A percentile compares a stretch with the other conserved stretches of the same genome.
phyloP scores from a whole-genome alignment of 2,329 filamentous ascomycete genomes.

The Sporothrix schenckii region DNA sequence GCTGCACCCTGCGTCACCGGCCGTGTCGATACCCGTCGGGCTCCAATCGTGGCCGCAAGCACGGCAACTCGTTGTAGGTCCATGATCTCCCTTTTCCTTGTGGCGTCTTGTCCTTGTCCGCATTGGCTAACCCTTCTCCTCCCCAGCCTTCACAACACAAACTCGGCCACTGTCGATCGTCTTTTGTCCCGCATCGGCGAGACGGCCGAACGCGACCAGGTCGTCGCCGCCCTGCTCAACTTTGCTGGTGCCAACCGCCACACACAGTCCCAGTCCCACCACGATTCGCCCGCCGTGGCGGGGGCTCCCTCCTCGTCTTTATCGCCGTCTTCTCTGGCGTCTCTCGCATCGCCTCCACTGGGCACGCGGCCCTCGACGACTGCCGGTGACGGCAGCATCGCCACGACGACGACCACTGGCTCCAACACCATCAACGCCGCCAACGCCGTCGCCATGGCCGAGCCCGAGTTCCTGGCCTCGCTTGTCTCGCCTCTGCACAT shows the following conservation, averaged over 20 bases:
- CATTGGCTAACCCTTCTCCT: neutral
- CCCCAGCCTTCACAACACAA: constrained; percentile 31
- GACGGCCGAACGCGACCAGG: constrained; percentile 37
- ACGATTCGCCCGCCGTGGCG: constrained; percentile 10
- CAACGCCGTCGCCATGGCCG: constrained; percentile 26
- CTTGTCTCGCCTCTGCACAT: constrained; percentile 38
- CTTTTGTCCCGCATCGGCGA: constrained; percentile 38
- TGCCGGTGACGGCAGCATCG: constrained; percentile 11
- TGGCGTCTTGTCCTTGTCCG: neutral
- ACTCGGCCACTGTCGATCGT: constrained; percentile 38
- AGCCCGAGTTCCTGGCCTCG: constrained; percentile 33
- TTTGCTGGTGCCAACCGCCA: constrained; percentile 34
- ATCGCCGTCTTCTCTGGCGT: constrained; percentile 1
- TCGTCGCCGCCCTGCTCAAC: constrained; percentile 36
- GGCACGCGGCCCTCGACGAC: constrained; percentile 6
- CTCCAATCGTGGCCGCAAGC: constrained; percentile 37
- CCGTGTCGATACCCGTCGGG: constrained; percentile 36
- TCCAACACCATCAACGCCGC: constrained; percentile 13
- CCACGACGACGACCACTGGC: constrained; percentile 10
- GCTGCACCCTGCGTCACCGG: constrained; percentile 32
- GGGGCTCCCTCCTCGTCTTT: neutral
- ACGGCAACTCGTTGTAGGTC: constrained; percentile 36
- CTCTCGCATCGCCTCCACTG: neutral
- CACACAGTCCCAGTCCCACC: neutral
- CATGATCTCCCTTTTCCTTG: neutral